Percentiles rank a stretch among this genome's conserved stretches.
Conservation (phyloP, 1,139 yeast genomes). For the Yamadazyma dendronema region DNA sequence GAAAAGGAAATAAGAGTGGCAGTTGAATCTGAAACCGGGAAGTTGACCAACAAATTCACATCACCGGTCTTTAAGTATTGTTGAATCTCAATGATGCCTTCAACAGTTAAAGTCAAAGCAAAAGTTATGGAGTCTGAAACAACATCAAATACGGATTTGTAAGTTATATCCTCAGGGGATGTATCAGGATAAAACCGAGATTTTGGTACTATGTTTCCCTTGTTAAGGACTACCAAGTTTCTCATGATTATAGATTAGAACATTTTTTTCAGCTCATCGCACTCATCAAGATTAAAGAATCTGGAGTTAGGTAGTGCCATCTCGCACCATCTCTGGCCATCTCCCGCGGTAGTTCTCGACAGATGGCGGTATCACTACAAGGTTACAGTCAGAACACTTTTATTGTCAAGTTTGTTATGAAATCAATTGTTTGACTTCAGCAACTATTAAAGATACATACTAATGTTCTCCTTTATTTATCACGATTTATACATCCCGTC, state of each 20-base stretch:
- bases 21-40: slow-evolving; percentile 35
- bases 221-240: slow-evolving; percentile 56
- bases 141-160: slow-evolving; percentile 78
- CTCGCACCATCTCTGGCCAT: no score
- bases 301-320: background rate
- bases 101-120: slow-evolving; percentile 60
- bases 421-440: no score
- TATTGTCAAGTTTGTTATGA: no score
- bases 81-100: slow-evolving; percentile 51
- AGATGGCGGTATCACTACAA: no score
- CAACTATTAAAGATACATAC: no score
- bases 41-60: slow-evolving; percentile 52
- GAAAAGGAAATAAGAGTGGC: slow-evolving; percentile 44
- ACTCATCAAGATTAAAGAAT: no score
- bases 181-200: slow-evolving; percentile 62
- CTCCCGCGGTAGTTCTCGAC: no score
- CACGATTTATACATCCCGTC: no score
- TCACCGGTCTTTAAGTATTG: slow-evolving; percentile 60
- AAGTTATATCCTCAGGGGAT: slow-evolving; percentile 55
- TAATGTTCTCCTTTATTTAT: no score
- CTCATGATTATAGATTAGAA: slow-evolving; percentile 37
- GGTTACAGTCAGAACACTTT: no score
- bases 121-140: slow-evolving; percentile 72
- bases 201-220: slow-evolving; percentile 50
- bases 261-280: slow-evolving; percentile 7